Evolutionary conservation across 495 filamentous ascomycete species (phyloP).

Genomic region (Tuber aestivum): DNA sequence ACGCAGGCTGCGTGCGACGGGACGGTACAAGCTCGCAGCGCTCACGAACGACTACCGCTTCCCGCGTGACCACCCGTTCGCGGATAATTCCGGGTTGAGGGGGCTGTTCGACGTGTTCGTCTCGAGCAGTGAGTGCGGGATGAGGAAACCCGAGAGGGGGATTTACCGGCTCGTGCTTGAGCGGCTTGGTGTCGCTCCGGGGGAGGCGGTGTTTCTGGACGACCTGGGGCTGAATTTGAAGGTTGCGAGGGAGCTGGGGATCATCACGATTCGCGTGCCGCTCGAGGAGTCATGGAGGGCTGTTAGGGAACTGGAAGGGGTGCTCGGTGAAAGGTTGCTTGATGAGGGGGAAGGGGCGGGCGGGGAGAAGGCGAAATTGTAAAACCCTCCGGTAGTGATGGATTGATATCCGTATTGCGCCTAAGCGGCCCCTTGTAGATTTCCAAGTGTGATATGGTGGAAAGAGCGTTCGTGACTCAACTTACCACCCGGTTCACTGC

Average conservation of each 20-base stretch:
- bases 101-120: constrained; percentile 76
- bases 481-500: neutral
- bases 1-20: constrained; percentile 57
- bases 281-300: constrained; percentile 74
- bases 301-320: constrained; percentile 59
- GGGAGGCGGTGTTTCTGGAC: constrained; percentile 81
- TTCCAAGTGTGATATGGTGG: neutral
- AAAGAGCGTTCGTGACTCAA: neutral
- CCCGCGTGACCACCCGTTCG: constrained; percentile 59
- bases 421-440: neutral
- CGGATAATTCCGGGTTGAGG: constrained; percentile 48
- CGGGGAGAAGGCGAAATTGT: neutral
- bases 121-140: constrained; percentile 73
- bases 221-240: constrained; percentile 95
- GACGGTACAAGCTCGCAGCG: constrained; percentile 68
- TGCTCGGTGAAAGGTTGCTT: constrained; percentile 54
- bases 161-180: constrained; percentile 71
- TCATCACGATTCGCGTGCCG: constrained; percentile 75
- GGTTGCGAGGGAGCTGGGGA: constrained; percentile 65
- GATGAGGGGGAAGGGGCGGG: constrained; percentile 40
- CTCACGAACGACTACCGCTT: constrained; percentile 85
- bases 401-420: neutral
- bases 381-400: neutral
- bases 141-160: constrained; percentile 76
- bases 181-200: constrained; percentile 49